Evolutionary conservation across 768 basidiomycete genomes (phyloP).

Genomic region (Rhodotorula babjevae): DNA sequence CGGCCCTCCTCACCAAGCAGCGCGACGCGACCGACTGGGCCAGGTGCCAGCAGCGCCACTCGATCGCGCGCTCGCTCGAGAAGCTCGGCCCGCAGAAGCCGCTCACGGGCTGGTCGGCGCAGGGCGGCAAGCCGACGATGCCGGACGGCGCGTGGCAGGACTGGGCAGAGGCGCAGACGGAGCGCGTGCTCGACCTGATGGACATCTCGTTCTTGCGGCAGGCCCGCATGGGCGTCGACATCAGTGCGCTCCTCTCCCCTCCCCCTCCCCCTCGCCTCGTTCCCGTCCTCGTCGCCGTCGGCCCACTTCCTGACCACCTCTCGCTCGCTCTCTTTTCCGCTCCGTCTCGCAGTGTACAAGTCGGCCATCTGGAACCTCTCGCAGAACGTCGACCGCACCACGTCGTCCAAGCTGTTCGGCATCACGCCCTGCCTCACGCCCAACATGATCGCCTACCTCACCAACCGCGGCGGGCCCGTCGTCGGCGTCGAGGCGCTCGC

Average conservation of each 20-base stretch:
- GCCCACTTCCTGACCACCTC: background rate
- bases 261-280: background rate
- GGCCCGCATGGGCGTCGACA: slow-evolving; percentile 75
- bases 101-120: slow-evolving; percentile 74
- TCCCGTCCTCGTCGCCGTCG: no score
- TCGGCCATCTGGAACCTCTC: slow-evolving; percentile 84
- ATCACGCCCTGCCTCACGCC: slow-evolving; percentile 77
- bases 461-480: slow-evolving; percentile 93
- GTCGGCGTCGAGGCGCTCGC: slow-evolving; percentile 86
- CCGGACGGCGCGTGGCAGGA: slow-evolving; percentile 89
- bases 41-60: slow-evolving; percentile 86
- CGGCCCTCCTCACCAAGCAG: slow-evolving; percentile 54
- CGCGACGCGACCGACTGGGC: slow-evolving; percentile 75
- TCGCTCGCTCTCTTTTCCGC: background rate
- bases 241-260: slow-evolving; percentile 48
- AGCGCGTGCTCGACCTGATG: slow-evolving; percentile 91
- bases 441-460: slow-evolving; percentile 93
- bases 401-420: slow-evolving; percentile 70
- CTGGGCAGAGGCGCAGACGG: slow-evolving; percentile 87
- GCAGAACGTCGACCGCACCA: slow-evolving; percentile 90
- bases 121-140: slow-evolving; percentile 69
- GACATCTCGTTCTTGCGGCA: slow-evolving; percentile 82
- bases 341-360: slow-evolving; percentile 22
- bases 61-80: slow-evolving; percentile 78
- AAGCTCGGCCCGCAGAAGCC: slow-evolving; percentile 74